Conservation (phyloP, 305 asterid species). For the Fraxinus albicans region DNA sequence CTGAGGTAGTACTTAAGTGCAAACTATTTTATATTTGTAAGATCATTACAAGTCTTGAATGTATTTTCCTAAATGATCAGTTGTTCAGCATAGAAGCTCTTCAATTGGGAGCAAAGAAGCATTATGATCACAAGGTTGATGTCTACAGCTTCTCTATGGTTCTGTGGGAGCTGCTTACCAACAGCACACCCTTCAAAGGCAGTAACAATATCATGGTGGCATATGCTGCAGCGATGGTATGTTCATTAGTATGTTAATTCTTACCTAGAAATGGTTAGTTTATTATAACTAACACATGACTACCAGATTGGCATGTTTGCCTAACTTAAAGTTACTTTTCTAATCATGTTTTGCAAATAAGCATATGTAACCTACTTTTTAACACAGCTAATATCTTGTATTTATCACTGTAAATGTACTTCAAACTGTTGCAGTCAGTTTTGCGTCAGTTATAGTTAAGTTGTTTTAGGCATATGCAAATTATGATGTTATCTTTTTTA, state of each 20-base stretch:
- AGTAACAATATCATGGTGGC: conserved; percentile 50
- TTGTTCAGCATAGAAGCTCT: conserved; percentile 43
- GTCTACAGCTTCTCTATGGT: conserved; percentile 68
- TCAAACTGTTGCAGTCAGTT: background rate
- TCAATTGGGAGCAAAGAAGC: conserved; percentile 45
- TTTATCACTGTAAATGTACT: background rate
- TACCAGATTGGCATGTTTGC: background rate
- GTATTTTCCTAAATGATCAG: conserved; percentile 28
- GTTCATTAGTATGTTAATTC: background rate
- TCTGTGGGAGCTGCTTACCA: conserved; percentile 63
- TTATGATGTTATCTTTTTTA: background rate
- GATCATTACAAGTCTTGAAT: conserved; percentile 10
- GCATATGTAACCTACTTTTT: background rate
- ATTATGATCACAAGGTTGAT: conserved; percentile 62
- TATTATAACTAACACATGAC: background rate
- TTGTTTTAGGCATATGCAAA: background rate
- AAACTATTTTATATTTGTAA: background rate
- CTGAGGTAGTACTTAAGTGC: conserved; percentile 43
- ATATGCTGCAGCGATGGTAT: conserved; percentile 56
- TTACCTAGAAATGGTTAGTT: background rate
- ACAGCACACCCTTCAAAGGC: conserved; percentile 61
- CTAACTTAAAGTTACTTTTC: background rate
- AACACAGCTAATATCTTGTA: background rate
- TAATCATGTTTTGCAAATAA: background rate
- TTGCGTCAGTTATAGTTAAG: background rate